Base-by-base conservation (phyloP, 2,329 filamentous ascomycete genomes). In the Alternaria incomplexa region DNA sequence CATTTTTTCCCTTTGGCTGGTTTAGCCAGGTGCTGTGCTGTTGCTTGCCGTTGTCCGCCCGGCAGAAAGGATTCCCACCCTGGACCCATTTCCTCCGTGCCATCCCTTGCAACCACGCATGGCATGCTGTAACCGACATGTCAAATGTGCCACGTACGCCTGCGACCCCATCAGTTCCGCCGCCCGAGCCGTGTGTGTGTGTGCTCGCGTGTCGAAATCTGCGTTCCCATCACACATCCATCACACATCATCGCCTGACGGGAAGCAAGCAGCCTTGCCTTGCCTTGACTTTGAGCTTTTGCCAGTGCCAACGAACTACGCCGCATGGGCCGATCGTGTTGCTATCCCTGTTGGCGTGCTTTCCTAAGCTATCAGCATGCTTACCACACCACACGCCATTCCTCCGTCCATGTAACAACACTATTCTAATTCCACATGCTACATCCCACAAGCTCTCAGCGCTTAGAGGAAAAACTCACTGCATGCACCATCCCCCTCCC, bases 31-130 rank as follows among this genome's bases (percentile, higher is more conserved):
- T 43, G 32, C 23, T 54, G 51, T 54, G 51, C 20, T 56, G 43
- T 45, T 46, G 25, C 43, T 45, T 46, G 25, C 43, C 53, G 43
- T 13, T 56, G 53, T 56, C 25, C 26, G 43, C 45, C 25, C 53
- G 53, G 43, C 32, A 43, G 45, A 61, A 61, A 61, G 58, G 58
- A 58, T 51, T 52, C 20, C 17, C 36, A 51, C 53, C 53, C 53
- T 52, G 58, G 58, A 61, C 58, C 58, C 58, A 61, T 61, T 61
- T 61, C 58, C 56, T 61, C 58, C 58, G 53, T 57, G 53, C 57
- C 50, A 55, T 59, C 50, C 53, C 50, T 51, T 44, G 48, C 40
- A 47, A 23, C n/a, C 54, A 56, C 43, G 32, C 54, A 48, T 48
- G 28, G 20, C 43, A 15, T 47, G 26, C 48, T 54, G 47, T 59